Base-by-base conservation (phyloP, 768 basidiomycete species). In the Lanmaoa rubissima region DNA sequence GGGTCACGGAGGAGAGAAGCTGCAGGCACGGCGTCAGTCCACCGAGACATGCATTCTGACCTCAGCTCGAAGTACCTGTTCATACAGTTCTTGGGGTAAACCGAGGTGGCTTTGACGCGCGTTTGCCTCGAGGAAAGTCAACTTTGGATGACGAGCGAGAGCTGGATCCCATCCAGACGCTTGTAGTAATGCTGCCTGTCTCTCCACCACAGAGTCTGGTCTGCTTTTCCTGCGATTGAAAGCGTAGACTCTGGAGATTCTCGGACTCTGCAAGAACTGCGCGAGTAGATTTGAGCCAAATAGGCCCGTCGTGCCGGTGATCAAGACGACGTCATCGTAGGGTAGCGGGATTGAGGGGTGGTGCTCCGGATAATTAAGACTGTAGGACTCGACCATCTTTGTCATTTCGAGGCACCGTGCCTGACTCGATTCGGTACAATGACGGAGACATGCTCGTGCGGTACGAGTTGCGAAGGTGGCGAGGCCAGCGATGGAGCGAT, bases 301-400 rank as follows among this genome's bases (percentile, higher is more conserved):
- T 13, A 63, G 62, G 13, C 73, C 72, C 0, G 72, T 76, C 21
- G 71, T 74, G 4, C 73, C 74, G 6, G 74, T 76, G 26, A 74
- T 53, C 39, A 76, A 58, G 43, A 76, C 52, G 24, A 59, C 24
- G 2, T 65, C 62, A 10, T 54, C 36, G 3, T 41, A 19, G 44
- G 47, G 46, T 5, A 31, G 41, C 2, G 40, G 32, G 11, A 17
- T 21, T 16, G 54, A 55, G 41, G 56, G 57, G 28, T 32, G 38
- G 28, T 60, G 58, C 38, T 21, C 7, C n/a, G 61, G 59, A 41
- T 61, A 65, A 44, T 52, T 14, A 5, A 35, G 42, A 9, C 26
- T 57, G 24, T 60, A 19, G 12, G 35, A 38, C 21, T 43, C 32
- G 3, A 48, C 56, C 42, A 31, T 60, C n/a, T 46, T 49, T 2